Evolutionary conservation across 371 early-diverging fungal genomes (phyloP), one percentile per base, ranked within the genome.

Genomic region (Mucor irregularis): DNA sequence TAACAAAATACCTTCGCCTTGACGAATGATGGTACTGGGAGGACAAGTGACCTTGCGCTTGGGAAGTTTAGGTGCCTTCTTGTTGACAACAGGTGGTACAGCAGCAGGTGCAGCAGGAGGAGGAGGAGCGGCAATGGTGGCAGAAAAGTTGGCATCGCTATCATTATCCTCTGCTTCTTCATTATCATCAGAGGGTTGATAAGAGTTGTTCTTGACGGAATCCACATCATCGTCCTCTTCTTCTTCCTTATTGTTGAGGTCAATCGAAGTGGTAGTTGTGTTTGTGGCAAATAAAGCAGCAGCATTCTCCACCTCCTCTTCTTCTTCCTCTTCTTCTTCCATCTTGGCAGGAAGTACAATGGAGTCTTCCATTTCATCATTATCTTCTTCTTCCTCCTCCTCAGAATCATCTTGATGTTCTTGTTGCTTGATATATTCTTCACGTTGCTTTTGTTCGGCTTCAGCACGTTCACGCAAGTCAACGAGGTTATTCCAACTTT

Each of bases 1-100:
- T 9, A 68, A 28, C 3, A 72, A 11, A 10, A 72, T 61, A 24
- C 69, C 73, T 60, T 71, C 72, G 21, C 80, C 76, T 52, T 82
- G 66, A 4, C 80, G 69, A 49, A 78, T 63, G 11, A 64, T 69
- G 7, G 61, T 52, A 54, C 52, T 47, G 50, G 68, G 54, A 51
- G 53, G 35, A 53, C 31, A 50, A 52, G 58, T 13, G 44, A 70
- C 62, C 50, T 67, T 53, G 53, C 43, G 42, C 49, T 47, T 54
- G 22, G 49, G 43, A 3, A 37, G 13, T 30, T 19, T 40, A 24
- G 45, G 28, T 16, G 44, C 5, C n/a, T n/a, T n/a, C n/a, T n/a
- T n/a, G n/a, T n/a, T n/a, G n/a, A n/a, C n/a, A n/a, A n/a, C 4
- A 29, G 44, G 17, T 10, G 52, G 14, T 21, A 34, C 21, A n/a